Evolutionary conservation across 2,329 filamentous ascomycete genomes (phyloP), one percentile per base, ranked within the genome.

Genomic region (Diaporthe citrichinensis): DNA sequence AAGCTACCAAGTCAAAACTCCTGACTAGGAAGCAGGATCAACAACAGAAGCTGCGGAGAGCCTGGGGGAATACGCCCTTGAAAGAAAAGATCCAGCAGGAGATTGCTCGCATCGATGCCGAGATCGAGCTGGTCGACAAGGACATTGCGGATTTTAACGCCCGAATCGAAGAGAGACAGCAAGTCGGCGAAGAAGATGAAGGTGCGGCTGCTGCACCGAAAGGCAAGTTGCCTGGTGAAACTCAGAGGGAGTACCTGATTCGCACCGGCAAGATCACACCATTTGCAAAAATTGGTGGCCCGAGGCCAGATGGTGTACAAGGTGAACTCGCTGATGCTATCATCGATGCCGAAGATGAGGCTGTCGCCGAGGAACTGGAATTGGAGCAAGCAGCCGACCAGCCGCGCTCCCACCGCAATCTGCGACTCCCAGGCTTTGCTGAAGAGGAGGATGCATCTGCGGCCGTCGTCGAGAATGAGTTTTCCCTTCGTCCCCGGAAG

Each of bases 231-330:
- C 92, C 94, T 1, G 94, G 94, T 76, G 97, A 98, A 85, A 95
- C 91, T 34, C 92, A 95, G 76, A 91, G 96, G 69, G 96, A 98
- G 62, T 99, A 94, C 82, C 90, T 99, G 62, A 97, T 99, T 67
- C 92, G 97, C 39, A 99, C 96, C 0, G 97, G 97, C 77, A 98
- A 98, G 85, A 98, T 99, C 79, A 99, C 97, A 0, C 97, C 97
- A 0, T 99, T 99, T 81, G 94, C 95, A 10, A 94, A 93, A 78
- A 90, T 98, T 79, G 92, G 92, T 36, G 89, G 91, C 20, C 88
- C 90, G n/a, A 86, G 92, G 2, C 88, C 88, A 4, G 87, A 90
- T 39, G 91, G 90, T 4, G 88, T 92, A 3, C 88, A 92, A 59
- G 93, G 93, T 2, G 93, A 92, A 76, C 87, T 98, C 23, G 93